Evolutionary conservation across 306 rosid species (phyloP), one percentile per base, ranked within the genome.

Genomic region (Casuarina cunninghamiana): DNA sequence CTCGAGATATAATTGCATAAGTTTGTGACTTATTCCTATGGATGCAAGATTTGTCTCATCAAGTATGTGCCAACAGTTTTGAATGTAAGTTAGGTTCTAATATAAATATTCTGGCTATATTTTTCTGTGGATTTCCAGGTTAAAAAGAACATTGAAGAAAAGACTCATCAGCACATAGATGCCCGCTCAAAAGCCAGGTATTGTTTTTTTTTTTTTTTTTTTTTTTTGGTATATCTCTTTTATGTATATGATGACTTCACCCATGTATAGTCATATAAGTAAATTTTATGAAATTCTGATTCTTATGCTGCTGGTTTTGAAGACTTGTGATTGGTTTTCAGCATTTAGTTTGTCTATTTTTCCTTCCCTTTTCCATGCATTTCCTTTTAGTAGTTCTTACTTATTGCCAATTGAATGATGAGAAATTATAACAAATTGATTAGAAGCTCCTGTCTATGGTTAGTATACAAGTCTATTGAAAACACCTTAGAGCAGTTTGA

Each of bases 121-220:
- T 37, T 10, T 75, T 66, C 71, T 62, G 17, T 76, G 55, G 79
- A 38, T 72, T 53, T 77, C 69, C 57, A 96, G 99, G 93, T 93
- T 66, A 84, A 71, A 69, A 87, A 51, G 80, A 96, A 96, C 77
- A 35, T 88, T 48, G 91, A 89, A 81, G 91, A 86, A 73, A 66
- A 80, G 78, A 82, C 93, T 71, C 84, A 96, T 79, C 94, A 87
- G 58, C 98, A 79, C 35, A 57, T 96, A 83, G 99, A 96, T 85
- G 99, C 99, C 58, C 87, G 99, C 58, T 89, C 97, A 80, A 88
- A 93, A 84, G 89, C 97, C 75, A 93, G 99, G 98, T 96, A 87
- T 16, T 78, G 50, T 69, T 61, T 53, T 21, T 78, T 78, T 12
- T 57, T 69, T 61, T 53, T 21, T 78, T 78, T 12, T 57, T 62